Percentiles rank a stretch among this genome's conserved stretches.
These are phyloP conservation scores for Didymella lethalis DNA, from an alignment of 2,329 filamentous ascomycete genomes.

Conservation along the genomic window DNA sequence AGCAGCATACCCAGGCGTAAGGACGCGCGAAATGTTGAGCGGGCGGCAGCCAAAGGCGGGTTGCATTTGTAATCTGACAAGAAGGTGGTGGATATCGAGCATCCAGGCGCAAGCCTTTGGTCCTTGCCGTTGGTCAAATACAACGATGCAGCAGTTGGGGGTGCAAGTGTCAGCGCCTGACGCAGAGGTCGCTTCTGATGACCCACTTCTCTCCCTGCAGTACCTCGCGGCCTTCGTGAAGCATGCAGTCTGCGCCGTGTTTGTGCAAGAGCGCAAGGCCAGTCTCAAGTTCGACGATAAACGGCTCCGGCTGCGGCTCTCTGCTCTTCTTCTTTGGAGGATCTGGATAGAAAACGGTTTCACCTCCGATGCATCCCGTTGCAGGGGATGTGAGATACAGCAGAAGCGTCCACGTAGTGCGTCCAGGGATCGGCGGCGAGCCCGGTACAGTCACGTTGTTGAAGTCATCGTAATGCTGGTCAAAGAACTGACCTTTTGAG, in stretches of 20 bases:
- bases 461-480: conserved; percentile 91
- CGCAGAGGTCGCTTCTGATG: conserved; percentile 81
- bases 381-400: conserved; percentile 81
- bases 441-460: conserved; percentile 70
- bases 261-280: conserved; percentile 87
- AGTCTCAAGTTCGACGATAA: conserved; percentile 78
- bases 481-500: conserved; percentile 85
- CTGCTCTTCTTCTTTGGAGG: conserved; percentile 54
- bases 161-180: conserved; percentile 58
- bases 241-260: conserved; percentile 86
- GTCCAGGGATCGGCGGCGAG: conserved; percentile 57
- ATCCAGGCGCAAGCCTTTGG: neutral
- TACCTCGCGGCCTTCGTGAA: conserved; percentile 87
- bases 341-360: conserved; percentile 87
- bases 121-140: neutral
- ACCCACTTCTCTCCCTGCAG: conserved; percentile 88
- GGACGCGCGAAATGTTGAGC: too few species aligned
- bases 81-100: neutral
- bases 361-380: conserved; percentile 81
- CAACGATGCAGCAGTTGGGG: neutral
- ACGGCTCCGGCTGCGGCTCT: conserved; percentile 63
- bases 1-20: neutral
- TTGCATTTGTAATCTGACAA: neutral
- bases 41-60: neutral
- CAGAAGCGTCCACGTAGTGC: conserved; percentile 90